Conservation (phyloP, 192 early-diverging fungal species). For the Haplosporangium gracile region DNA sequence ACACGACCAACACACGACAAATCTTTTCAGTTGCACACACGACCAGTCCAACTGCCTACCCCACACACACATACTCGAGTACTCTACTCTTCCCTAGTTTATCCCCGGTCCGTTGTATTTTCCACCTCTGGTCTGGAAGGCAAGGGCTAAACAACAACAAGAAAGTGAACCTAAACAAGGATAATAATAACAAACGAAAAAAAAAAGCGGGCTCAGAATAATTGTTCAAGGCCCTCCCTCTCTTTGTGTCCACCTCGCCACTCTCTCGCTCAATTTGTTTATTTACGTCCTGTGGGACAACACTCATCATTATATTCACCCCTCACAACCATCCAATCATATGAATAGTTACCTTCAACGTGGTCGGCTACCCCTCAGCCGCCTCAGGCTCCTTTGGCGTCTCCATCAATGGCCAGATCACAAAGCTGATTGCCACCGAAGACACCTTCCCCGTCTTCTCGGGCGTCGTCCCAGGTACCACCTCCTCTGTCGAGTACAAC, state of each 20-base stretch:
- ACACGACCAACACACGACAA: neutral
- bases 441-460: slow-evolving; percentile 32
- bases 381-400: slow-evolving; percentile 25
- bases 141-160: neutral
- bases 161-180: neutral
- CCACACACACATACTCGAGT: neutral
- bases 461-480: slow-evolving; percentile 15
- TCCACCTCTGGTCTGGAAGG: neutral
- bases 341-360: slow-evolving; percentile 33
- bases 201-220: neutral
- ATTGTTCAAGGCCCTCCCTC: neutral
- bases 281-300: neutral
- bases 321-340: neutral
- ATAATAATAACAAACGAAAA: neutral
- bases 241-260: neutral
- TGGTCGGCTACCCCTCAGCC: slow-evolving; percentile 27
- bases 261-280: neutral
- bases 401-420: slow-evolving; percentile 24
- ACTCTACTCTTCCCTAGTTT: neutral
- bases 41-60: neutral
- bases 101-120: neutral
- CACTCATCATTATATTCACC: neutral
- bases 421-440: slow-evolving; percentile 21
- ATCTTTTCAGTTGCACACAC: neutral
- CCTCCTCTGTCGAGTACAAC: slow-evolving; percentile 8